Evolutionary conservation across 306 rosid genomes (phyloP), one percentile per base, ranked within the genome.

Genomic region (Dicorynia guianensis): DNA sequence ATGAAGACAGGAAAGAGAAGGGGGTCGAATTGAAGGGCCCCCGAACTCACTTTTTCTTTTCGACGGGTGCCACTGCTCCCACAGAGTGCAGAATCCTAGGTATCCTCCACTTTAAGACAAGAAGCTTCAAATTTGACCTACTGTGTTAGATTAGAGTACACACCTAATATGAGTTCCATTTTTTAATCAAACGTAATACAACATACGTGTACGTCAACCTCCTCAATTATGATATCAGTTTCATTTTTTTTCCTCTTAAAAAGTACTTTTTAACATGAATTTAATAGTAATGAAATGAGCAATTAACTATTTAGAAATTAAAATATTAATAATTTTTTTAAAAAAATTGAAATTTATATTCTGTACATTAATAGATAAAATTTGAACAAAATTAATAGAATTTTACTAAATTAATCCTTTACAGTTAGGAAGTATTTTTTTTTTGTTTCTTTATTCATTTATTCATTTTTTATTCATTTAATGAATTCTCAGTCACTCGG

Each of bases 31-130:
- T 5, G 17, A 11, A 30, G 65, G 20, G 72, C 57, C 35, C 39
- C 58, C 35, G 36, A 57, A 46, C 68, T 72, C 62, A 62, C 38
- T 69, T 80, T 77, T 71, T 38, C 55, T 72, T 66, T 38, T n/a
- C n/a, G 65, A 69, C 33, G 80, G 93, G 97, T 60, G 89, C 91
- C 75, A 87, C 84, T 36, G 57, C 76, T 25, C 72, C 88, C 88
- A 82, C 86, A 71, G 38, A 64, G 81, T 71, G 79, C 79, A 90
- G 93, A 83, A 88, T 88, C 93, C 88, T 71, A 90, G 87, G 89
- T 75, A 76, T 52, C 50, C 61, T 43, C 49, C 30, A 35, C 43
- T 36, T 71, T 38, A 57, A 35, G 5, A 1, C 10, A 55, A 54
- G 11, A 25, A 25, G 2, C 30, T 25, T 25, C 30, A 25, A 25